phyloP scores from a whole-genome alignment of 768 basidiomycete genomes.

The Tulasnella sp. region DNA sequence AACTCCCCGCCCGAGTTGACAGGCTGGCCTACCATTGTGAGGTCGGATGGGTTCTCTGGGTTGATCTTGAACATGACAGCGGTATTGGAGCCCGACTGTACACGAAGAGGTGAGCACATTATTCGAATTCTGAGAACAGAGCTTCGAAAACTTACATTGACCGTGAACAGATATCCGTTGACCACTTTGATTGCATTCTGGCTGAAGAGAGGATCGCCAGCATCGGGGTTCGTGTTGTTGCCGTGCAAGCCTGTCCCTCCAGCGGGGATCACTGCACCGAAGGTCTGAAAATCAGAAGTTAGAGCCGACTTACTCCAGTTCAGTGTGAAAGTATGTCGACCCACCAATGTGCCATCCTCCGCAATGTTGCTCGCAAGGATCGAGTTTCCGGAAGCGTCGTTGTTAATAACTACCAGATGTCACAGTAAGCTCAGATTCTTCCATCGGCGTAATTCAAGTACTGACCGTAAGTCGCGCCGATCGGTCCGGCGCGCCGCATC shows the following conservation, averaged over 20 bases:
- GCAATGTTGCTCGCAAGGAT: conserved; percentile 46
- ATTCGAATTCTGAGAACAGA: background rate
- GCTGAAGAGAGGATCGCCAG: conserved; percentile 45
- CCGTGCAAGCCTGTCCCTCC: conserved; percentile 44
- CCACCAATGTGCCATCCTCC: conserved; percentile 39
- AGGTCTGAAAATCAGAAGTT: conserved; percentile 33
- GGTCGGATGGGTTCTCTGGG: conserved; percentile 43
- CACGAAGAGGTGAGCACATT: background rate
- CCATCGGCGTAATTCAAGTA: too few relatives aligned
- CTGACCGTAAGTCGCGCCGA: too few relatives aligned
- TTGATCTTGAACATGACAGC: conserved; percentile 45
- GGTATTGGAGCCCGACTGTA: conserved; percentile 49
- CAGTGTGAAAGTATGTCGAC: conserved; percentile 11
- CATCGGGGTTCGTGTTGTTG: conserved; percentile 33
- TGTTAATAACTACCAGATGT: conserved; percentile 47
- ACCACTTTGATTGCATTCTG: conserved; percentile 46
- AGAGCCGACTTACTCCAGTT: background rate
- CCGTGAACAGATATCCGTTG: conserved; percentile 41
- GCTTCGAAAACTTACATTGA: conserved; percentile 38
- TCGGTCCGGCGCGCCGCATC: too few relatives aligned
- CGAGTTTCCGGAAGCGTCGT: conserved; percentile 48
- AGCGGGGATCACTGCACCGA: conserved; percentile 38
- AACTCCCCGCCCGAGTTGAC: conserved; percentile 43
- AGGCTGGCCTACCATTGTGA: conserved; percentile 47
- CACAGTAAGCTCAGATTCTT: too few relatives aligned